phyloP scores from a whole-genome alignment of 768 basidiomycete genomes.

The Boletus sensibilis region DNA sequence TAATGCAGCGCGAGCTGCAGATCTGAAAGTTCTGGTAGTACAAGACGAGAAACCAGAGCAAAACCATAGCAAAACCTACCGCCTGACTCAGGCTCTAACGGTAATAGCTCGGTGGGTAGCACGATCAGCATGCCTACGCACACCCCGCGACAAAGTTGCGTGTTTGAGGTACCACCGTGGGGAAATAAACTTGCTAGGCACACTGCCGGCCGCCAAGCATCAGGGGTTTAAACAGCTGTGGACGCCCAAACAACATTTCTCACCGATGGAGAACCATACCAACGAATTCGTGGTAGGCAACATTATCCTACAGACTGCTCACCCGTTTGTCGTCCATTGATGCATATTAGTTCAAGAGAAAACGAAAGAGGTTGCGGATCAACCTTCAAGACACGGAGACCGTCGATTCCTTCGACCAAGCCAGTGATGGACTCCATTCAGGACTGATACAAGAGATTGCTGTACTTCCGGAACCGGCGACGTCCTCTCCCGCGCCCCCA shows the following conservation, averaged over 20 bases:
- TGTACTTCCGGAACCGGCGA: conserved; percentile 8
- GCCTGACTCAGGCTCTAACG: background rate
- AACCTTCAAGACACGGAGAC: background rate
- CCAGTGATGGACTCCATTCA: background rate
- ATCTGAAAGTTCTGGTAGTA: background rate
- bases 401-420: background rate
- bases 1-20: background rate
- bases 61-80: background rate
- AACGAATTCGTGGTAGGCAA: conserved; percentile 28
- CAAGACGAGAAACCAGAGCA: too few species aligned
- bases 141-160: background rate
- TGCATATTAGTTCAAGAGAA: conserved; percentile 25
- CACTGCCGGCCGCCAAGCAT: too few species aligned
- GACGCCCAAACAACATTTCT: background rate
- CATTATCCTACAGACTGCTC: background rate
- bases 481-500: background rate
- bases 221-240: too few species aligned
- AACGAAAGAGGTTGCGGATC: conserved; percentile 21
- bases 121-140: background rate
- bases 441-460: conserved; percentile 21
- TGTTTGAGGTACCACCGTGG: background rate
- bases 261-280: conserved; percentile 3
- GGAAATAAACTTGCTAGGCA: background rate
- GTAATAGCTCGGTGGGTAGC: background rate
- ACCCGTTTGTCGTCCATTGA: background rate